Percentiles rank a stretch among this genome's conserved stretches.
phyloP scores from a whole-genome alignment of 2,329 filamentous ascomycete genomes.

The Botryotinia globosa region DNA sequence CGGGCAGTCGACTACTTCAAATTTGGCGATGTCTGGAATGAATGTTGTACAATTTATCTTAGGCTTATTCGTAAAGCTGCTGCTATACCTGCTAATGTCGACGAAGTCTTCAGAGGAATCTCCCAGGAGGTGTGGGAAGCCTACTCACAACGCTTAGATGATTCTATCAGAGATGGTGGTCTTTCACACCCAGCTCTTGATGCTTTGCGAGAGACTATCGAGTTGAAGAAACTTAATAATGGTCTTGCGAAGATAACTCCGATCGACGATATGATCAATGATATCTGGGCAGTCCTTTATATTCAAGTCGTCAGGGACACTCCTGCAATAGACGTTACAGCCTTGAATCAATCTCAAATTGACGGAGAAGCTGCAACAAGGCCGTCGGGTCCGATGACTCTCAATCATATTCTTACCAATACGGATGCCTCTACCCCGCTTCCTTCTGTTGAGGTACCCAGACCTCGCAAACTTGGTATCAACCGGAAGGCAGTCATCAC shows the following conservation, averaged over 20 bases:
- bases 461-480: constrained; percentile 34
- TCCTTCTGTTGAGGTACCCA: constrained; percentile 29
- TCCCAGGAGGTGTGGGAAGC: constrained; percentile 62
- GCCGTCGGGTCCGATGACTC: constrained; percentile 35
- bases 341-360: constrained; percentile 46
- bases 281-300: constrained; percentile 80
- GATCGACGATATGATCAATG: constrained; percentile 91
- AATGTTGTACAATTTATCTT: constrained; percentile 37
- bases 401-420: constrained; percentile 38
- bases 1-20: constrained; percentile 53
- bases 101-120: constrained; percentile 65
- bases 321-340: constrained; percentile 41
- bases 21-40: constrained; percentile 33
- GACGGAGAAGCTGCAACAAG: constrained; percentile 44
- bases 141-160: constrained; percentile 57
- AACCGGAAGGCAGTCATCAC: constrained; percentile 52
- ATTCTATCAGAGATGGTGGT: constrained; percentile 52
- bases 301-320: constrained; percentile 61
- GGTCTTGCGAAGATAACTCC: constrained; percentile 79
- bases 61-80: constrained; percentile 55
- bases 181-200: constrained; percentile 53
- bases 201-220: constrained; percentile 62
- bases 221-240: constrained; percentile 77
- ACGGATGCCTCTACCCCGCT: constrained; percentile 35
- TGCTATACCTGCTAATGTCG: constrained; percentile 57